Conservation (phyloP, 2,329 filamentous ascomycete species). For the Cladobotryum mycophilum region DNA sequence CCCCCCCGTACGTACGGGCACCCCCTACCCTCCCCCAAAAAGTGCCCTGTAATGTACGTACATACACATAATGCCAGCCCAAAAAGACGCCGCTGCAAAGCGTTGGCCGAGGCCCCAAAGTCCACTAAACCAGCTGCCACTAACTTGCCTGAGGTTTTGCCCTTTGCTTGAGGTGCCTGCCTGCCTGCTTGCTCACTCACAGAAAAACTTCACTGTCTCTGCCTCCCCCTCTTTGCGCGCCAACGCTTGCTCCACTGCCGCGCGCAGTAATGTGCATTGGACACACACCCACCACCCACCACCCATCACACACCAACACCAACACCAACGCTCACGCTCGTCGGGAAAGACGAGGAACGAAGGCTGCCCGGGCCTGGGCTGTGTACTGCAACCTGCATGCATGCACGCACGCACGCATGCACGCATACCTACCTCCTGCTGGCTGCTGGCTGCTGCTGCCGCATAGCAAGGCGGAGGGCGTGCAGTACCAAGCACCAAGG, state of each 20-base stretch:
- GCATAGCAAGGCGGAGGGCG: constrained; percentile 5
- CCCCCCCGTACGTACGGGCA: neutral
- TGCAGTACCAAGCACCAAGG: constrained; percentile 1
- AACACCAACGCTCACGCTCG: too few relatives aligned
- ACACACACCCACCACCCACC: too few relatives aligned
- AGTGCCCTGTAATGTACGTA: neutral
- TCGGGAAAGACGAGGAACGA: too few relatives aligned
- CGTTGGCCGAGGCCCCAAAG: constrained; percentile 4
- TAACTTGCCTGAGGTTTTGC: neutral
- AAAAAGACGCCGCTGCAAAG: constrained; percentile 6
- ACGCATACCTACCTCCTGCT: too few relatives aligned
- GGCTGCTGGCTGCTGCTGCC: neutral
- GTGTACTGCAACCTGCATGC: constrained; percentile 1
- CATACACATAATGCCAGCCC: too few relatives aligned
- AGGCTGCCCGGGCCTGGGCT: constrained; percentile 2
- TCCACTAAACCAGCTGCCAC: constrained; percentile 3
- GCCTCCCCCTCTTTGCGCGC: neutral
- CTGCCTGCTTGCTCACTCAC: neutral
- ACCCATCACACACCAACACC: too few relatives aligned
- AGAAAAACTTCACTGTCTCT: neutral
- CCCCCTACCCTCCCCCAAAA: neutral
- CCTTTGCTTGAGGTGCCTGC: neutral
- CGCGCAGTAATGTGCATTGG: neutral
- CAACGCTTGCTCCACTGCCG: neutral
- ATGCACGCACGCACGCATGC: too few relatives aligned